A percentile compares a stretch with the other conserved stretches of the same genome.
Conservation (phyloP, 1,139 yeast species). For the Yamadazyma atmosphaerica region DNA sequence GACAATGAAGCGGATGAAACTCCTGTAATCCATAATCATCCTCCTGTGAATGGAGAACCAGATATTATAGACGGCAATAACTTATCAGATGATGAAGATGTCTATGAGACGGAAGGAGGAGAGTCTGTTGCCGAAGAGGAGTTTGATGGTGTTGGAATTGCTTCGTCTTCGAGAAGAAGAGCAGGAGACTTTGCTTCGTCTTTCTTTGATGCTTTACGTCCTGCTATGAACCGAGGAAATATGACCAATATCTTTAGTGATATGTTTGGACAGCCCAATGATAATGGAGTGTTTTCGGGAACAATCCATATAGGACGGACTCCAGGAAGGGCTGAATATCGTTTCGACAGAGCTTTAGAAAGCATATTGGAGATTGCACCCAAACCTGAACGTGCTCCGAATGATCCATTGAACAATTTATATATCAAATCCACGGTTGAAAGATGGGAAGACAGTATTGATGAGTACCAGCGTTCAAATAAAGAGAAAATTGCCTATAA, state of each 20-base stretch:
- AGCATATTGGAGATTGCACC: constrained; percentile 22
- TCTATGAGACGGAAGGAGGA: constrained; percentile 23
- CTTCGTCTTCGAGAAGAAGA: constrained; percentile 16
- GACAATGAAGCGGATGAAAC: constrained; percentile 8
- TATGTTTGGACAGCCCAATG: constrained; percentile 13
- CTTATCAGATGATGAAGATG: constrained; percentile 21
- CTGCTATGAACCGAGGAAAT: constrained; percentile 20
- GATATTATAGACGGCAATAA: constrained; percentile 28
- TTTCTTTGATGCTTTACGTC: constrained; percentile 27
- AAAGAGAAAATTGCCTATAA: constrained; percentile 41
- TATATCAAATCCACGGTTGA: constrained; percentile 59
- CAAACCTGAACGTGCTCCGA: constrained; percentile 11
- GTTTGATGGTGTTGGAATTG: constrained; percentile 16
- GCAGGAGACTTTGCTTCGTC: constrained; percentile 24
- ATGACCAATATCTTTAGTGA: constrained; percentile 22
- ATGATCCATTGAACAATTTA: constrained; percentile 22
- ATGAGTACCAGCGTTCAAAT: constrained; percentile 47
- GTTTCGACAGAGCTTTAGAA: constrained; percentile 30
- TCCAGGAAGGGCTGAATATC: constrained; percentile 9
- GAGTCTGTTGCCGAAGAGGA: constrained; percentile 26
- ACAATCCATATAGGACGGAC: constrained; percentile 16
- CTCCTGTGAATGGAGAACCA: constrained; percentile 17
- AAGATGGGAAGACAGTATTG: constrained; percentile 67
- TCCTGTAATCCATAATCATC: constrained; percentile 1
- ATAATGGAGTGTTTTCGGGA: constrained; percentile 20